phyloP scores from a whole-genome alignment of 2,329 filamentous ascomycete species.

The Aspergillus sclerotialis region DNA sequence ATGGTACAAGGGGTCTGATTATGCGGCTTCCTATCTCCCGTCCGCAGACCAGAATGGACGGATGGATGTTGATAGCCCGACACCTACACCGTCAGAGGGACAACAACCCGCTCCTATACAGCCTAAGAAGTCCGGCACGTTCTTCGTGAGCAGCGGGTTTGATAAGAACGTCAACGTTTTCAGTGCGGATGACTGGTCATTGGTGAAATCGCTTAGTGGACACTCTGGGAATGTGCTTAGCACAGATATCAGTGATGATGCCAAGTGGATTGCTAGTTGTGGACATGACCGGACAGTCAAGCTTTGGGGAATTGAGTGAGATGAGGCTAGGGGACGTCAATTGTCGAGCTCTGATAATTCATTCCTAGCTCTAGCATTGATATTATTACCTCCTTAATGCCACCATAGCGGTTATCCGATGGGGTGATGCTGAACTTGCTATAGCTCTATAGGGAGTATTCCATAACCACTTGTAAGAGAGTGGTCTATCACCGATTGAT shows the following conservation, averaged over 20 bases:
- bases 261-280: slow-evolving; percentile 87
- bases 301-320: slow-evolving; percentile 82
- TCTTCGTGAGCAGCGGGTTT: slow-evolving; percentile 85
- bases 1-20: slow-evolving; percentile 87
- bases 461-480: too few species aligned
- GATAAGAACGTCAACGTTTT: slow-evolving; percentile 95
- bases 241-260: slow-evolving; percentile 79
- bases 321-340: not conserved
- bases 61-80: slow-evolving; percentile 25
- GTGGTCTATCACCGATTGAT: too few species aligned
- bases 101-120: slow-evolving; percentile 34
- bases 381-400: not conserved
- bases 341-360: not conserved
- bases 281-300: slow-evolving; percentile 94
- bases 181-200: slow-evolving; percentile 90
- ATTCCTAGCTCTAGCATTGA: not conserved
- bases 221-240: slow-evolving; percentile 90
- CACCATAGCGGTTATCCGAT: not conserved
- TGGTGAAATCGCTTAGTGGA: slow-evolving; percentile 79
- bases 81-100: slow-evolving; percentile 7
- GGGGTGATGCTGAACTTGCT: too few species aligned
- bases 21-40: slow-evolving; percentile 55
- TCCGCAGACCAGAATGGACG: slow-evolving; percentile 59
- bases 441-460: not conserved
- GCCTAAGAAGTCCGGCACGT: slow-evolving; percentile 83